phyloP scores from a whole-genome alignment of 2,329 filamentous ascomycete species.

The Pyricularia pennisetigena region DNA sequence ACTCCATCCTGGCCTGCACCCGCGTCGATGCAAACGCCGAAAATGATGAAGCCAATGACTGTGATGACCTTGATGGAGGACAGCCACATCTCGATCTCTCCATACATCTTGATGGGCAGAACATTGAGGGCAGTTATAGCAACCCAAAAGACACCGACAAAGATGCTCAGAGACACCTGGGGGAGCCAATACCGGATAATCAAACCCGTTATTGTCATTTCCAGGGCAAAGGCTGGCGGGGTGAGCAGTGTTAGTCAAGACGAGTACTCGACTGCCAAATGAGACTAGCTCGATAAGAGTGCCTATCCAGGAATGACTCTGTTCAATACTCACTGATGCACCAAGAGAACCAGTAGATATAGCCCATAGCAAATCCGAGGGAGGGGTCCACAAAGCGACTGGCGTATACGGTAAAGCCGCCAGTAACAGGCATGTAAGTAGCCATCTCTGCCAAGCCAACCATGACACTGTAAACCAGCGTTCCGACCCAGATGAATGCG shows the following conservation, averaged over 20 bases:
- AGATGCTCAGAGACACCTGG: conserved; percentile 55
- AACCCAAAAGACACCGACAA: conserved; percentile 65
- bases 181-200: conserved; percentile 69
- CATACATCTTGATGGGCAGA: conserved; percentile 62
- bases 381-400: conserved; percentile 64
- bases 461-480: conserved; percentile 70
- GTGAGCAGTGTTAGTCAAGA: background rate
- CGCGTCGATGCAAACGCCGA: conserved; percentile 65
- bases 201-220: conserved; percentile 61
- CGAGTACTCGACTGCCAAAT: background rate
- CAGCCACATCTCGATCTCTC: conserved; percentile 72
- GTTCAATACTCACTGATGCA: conserved; percentile 6
- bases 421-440: conserved; percentile 66
- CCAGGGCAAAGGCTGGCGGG: conserved; percentile 48
- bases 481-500: conserved; percentile 59
- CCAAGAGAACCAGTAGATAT: conserved; percentile 74
- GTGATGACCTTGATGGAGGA: conserved; percentile 69
- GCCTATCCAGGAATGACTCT: background rate
- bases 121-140: conserved; percentile 61
- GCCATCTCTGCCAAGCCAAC: conserved; percentile 62
- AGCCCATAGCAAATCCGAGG: conserved; percentile 69
- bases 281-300: background rate
- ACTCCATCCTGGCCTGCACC: conserved; percentile 61
- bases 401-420: conserved; percentile 68
- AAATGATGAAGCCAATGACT: conserved; percentile 66